Conservation (phyloP, 768 basidiomycete genomes). For the Psilocybe tampanensis region DNA sequence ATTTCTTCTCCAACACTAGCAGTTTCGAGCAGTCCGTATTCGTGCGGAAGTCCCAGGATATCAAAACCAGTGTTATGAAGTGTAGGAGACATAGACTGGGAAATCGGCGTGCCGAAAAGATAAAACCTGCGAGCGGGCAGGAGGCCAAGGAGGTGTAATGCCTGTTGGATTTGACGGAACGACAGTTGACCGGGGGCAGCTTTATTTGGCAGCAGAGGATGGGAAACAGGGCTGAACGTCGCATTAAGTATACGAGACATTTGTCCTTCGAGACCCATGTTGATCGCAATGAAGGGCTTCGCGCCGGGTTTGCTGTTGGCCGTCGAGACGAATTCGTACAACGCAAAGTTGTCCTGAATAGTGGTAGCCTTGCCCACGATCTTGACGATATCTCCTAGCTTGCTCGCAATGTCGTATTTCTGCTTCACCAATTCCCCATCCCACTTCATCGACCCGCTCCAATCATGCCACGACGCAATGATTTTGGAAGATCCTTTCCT, state of each 20-base stretch:
- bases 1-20: conserved; percentile 64
- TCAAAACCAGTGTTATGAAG: conserved; percentile 91
- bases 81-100: conserved; percentile 88
- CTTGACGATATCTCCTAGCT: conserved; percentile 88
- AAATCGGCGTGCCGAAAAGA: conserved; percentile 89
- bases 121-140: conserved; percentile 76
- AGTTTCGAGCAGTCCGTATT: conserved; percentile 81
- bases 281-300: conserved; percentile 93
- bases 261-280: conserved; percentile 90
- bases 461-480: conserved; percentile 96
- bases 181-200: conserved; percentile 95
- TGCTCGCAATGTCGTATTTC: conserved; percentile 66
- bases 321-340: conserved; percentile 70
- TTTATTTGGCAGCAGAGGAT: conserved; percentile 79
- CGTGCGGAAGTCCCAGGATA: conserved; percentile 80
- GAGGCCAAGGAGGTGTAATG: conserved; percentile 79
- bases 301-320: conserved; percentile 42
- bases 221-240: conserved; percentile 89
- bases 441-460: conserved; percentile 87
- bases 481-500: conserved; percentile 76
- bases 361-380: conserved; percentile 83
- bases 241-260: conserved; percentile 86
- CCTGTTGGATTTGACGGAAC: conserved; percentile 82
- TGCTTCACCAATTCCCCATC: conserved; percentile 62
- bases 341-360: conserved; percentile 76